Conservation (phyloP, 2,329 filamentous ascomycete genomes). For the Annulohypoxylon truncatum region DNA sequence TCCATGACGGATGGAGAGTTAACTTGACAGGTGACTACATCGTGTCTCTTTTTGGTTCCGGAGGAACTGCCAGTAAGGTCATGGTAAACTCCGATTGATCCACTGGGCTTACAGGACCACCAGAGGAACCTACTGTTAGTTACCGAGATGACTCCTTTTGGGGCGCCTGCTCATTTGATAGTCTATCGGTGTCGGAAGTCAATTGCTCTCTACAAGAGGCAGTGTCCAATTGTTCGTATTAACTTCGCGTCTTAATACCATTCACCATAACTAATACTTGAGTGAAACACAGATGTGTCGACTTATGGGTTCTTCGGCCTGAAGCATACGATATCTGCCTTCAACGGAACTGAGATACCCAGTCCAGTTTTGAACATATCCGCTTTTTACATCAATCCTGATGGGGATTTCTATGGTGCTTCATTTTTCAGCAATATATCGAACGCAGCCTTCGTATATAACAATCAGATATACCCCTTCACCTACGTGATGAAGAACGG, state of each 20-base stretch:
- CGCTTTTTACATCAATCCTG: neutral
- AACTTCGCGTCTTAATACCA: neutral
- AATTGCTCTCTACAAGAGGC: neutral
- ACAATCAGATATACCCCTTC: constrained; percentile 36
- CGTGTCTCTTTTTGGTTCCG: constrained; percentile 15
- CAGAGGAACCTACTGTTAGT: neutral
- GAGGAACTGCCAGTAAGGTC: neutral
- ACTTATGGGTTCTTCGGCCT: constrained; percentile 39
- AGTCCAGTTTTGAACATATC: constrained; percentile 38
- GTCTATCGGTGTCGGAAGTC: neutral
- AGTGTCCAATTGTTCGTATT: constrained; percentile 17
- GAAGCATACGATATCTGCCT: constrained; percentile 24
- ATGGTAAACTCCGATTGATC: neutral
- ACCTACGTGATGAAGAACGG: constrained; percentile 33
- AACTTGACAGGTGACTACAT: constrained; percentile 29
- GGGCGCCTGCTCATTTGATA: neutral
- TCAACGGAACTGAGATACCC: constrained; percentile 8
- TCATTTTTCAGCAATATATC: constrained; percentile 5
- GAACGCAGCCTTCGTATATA: constrained; percentile 12
- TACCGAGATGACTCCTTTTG: neutral
- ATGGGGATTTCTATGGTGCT: neutral
- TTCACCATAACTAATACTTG: neutral
- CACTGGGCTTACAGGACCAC: neutral
- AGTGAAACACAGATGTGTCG: constrained; percentile 20
- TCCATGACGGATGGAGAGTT: constrained; percentile 43